Evolutionary conservation across 306 rosid genomes (phyloP), one percentile per base, ranked within the genome.

Genomic region (Fragaria iinumae): DNA sequence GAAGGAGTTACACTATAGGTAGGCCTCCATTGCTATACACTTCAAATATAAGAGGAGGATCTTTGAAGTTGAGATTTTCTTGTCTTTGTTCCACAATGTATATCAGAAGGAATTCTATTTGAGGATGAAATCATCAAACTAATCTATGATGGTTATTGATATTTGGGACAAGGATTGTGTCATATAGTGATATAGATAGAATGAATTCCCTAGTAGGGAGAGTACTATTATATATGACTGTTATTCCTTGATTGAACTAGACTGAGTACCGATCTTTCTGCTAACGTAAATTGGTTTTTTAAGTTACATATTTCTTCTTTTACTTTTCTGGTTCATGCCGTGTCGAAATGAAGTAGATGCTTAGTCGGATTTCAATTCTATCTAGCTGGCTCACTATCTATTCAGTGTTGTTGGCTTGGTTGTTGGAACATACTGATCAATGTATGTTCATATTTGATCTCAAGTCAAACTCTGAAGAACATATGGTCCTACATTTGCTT

Each of bases 401-500:
- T 44, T 69, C 62, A 44, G 25, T 69, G 73, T 45, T 32, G 49
- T 68, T 44, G 55, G 36, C 5, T n/a, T 20, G 60, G 60, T 53
- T 53, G 27, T 55, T 55, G 62, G 62, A 20, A 55, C 62, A n/a
- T 55, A 55, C 3, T 55, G 62, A 55, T n/a, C 27, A 55, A 55
- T 8, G 59, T 9, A n/a, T 55, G 62, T 21, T n/a, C 11, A 8
- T 55, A 21, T 55, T n/a, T 55, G 62, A 55, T 55, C 60, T 55
- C 4, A 6, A 55, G 29, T 55, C 62, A n/a, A 55, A n/a, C 29
- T 55, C 29, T 8, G 9, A 21, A 56, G 11, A 56, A 56, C 12
- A 55, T 56, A 56, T 56, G 63, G 60, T 55, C 60, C 27, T n/a
- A n/a, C 60, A 20, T 47, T 48, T 70, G 9, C 25, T 70, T 70